Conservation (phyloP, 169 alveolate species). For the Plasmodium fragile region DNA sequence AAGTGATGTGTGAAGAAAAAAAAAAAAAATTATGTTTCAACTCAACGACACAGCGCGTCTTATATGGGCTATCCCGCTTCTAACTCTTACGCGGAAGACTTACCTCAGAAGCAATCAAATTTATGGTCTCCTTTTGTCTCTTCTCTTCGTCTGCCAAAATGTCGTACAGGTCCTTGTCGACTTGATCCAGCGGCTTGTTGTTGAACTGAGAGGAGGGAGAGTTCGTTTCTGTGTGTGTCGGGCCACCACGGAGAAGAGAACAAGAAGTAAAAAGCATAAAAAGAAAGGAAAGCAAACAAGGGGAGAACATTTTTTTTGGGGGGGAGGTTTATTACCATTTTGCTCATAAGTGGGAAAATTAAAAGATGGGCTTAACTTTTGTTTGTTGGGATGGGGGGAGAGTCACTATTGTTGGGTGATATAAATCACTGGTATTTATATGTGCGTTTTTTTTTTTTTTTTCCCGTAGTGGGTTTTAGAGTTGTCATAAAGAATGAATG, state of each 20-base stretch:
- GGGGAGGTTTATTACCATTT: constrained; percentile 1
- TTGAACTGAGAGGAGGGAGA: constrained; percentile 17
- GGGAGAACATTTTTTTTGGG: neutral
- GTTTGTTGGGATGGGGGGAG: neutral
- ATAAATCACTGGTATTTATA: neutral
- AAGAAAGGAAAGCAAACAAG: neutral
- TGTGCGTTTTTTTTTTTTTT: neutral
- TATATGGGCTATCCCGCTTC: neutral
- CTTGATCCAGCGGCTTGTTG: constrained; percentile 76
- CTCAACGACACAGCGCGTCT: neutral
- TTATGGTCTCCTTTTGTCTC: constrained; percentile 86
- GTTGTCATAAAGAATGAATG: neutral
- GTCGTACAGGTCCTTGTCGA: constrained; percentile 88
- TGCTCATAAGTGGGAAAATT: neutral
- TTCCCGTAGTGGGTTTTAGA: neutral
- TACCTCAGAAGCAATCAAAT: constrained; percentile 91
- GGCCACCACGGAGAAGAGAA: neutral
- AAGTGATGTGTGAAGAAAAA: neutral
- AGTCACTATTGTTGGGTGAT: neutral
- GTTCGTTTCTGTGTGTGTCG: neutral
- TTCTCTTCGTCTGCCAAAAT: constrained; percentile 86
- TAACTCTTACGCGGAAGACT: neutral
- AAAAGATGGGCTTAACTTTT: neutral
- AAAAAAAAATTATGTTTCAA: neutral
- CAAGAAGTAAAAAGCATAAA: neutral